These are phyloP conservation scores for Phaeophleospora eucalypticola DNA, from an alignment of 2,329 filamentous ascomycete genomes.

Conservation along the genomic window DNA sequence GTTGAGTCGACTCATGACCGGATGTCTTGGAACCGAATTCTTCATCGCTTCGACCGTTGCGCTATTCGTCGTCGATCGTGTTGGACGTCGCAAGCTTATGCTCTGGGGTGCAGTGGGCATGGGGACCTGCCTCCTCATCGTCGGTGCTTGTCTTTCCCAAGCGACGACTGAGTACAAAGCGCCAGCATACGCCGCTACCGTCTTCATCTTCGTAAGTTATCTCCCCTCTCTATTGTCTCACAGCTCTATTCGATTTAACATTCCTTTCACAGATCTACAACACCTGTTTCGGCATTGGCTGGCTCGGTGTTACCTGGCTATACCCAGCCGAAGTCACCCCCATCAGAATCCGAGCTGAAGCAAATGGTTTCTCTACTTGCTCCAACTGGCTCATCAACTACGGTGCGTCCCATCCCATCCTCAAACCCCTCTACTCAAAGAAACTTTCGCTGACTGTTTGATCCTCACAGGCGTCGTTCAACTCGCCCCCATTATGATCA, in stretches of 20 bases:
- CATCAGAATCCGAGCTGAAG: constrained; percentile 51
- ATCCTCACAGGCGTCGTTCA: constrained; percentile 21
- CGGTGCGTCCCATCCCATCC: too few species aligned
- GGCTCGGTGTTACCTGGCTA: constrained; percentile 30
- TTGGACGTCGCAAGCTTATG: constrained; percentile 47
- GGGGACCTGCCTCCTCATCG: constrained; percentile 23
- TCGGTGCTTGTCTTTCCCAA: constrained; percentile 15
- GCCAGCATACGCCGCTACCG: constrained; percentile 27
- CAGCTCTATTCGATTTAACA: background rate
- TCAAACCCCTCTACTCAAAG: too few species aligned
- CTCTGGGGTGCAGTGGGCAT: constrained; percentile 26
- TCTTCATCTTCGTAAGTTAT: constrained; percentile 25
- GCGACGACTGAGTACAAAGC: constrained; percentile 12
- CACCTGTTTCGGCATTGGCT: constrained; percentile 26
- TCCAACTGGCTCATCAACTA: constrained; percentile 37
- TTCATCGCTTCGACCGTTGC: constrained; percentile 34
- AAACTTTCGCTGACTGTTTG: too few species aligned
- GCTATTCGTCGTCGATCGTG: constrained; percentile 62
- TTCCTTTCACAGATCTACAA: background rate
- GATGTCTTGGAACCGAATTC: constrained; percentile 24
- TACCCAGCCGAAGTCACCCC: constrained; percentile 37
- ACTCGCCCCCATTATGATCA: constrained; percentile 45
- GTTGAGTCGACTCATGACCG: constrained; percentile 21
- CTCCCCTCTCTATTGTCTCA: background rate
- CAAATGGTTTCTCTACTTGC: constrained; percentile 51